Evolutionary conservation across 2,329 filamentous ascomycete species (phyloP).

Genomic region (Exophiala dermatitidis): DNA sequence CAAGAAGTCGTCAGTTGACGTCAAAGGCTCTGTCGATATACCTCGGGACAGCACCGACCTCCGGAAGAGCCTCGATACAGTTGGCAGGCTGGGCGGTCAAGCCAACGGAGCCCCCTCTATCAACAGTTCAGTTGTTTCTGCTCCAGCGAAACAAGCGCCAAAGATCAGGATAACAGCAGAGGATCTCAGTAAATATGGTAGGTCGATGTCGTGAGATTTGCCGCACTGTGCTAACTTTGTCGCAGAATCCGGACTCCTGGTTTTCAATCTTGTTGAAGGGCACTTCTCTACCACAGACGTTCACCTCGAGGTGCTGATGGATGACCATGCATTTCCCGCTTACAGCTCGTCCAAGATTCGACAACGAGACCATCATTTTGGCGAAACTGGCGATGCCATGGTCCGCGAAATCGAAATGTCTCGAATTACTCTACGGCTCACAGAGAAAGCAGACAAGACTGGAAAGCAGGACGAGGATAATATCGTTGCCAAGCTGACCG

Average conservation of each 20-base stretch:
- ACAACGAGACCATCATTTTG: constrained; percentile 63
- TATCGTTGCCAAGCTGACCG: constrained; percentile 72
- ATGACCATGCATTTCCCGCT: constrained; percentile 87
- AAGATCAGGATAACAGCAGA: constrained; percentile 73
- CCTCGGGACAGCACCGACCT: constrained; percentile 16
- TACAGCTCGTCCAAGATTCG: constrained; percentile 74
- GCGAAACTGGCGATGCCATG: constrained; percentile 90
- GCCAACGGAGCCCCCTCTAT: constrained; percentile 32
- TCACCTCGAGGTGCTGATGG: constrained; percentile 81
- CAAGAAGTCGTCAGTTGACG: constrained; percentile 22
- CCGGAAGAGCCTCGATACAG: constrained; percentile 20
- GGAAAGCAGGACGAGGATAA: constrained; percentile 62
- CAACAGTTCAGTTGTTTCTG: constrained; percentile 38
- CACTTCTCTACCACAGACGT: constrained; percentile 70
- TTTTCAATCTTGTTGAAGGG: constrained; percentile 89
- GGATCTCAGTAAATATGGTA: constrained; percentile 71
- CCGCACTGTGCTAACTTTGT: constrained; percentile 29
- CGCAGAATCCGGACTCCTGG: constrained; percentile 77
- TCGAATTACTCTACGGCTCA: constrained; percentile 76
- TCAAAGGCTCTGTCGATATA: constrained; percentile 13
- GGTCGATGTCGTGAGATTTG: constrained; percentile 25
- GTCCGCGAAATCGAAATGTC: constrained; percentile 97
- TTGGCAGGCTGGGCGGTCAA: constrained; percentile 6
- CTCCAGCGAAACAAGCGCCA: constrained; percentile 53
- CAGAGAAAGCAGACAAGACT: constrained; percentile 69